phyloP scores from a whole-genome alignment of 768 basidiomycete species.

The Lactarius vividus region DNA sequence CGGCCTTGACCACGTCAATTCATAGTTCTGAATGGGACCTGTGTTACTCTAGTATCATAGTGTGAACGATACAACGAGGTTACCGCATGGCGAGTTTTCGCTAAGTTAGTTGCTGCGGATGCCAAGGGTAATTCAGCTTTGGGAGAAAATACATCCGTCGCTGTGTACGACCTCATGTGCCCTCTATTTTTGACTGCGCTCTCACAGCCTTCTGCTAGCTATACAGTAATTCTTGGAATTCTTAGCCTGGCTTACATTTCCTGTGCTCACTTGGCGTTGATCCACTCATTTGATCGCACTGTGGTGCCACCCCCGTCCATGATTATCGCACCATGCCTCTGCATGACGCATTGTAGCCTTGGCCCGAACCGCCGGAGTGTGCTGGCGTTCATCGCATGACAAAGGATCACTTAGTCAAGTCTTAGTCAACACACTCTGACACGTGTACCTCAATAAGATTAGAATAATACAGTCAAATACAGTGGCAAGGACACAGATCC shows the following conservation, averaged over 20 bases:
- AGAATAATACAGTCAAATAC: conserved; percentile 30
- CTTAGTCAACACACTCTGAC: background rate
- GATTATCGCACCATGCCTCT: background rate
- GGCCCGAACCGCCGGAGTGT: no score
- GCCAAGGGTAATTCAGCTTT: no score
- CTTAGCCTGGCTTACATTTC: background rate
- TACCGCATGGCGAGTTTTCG: background rate
- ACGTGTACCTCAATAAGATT: conserved; percentile 18
- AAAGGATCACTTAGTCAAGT: background rate
- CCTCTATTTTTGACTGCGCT: background rate
- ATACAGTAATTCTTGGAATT: background rate
- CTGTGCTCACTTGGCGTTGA: background rate
- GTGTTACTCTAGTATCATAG: background rate
- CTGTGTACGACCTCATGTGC: no score
- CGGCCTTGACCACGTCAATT: background rate
- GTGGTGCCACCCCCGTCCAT: background rate
- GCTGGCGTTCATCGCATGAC: background rate
- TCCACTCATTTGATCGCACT: background rate
- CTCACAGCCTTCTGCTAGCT: background rate
- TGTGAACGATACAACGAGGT: background rate
- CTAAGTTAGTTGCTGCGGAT: background rate
- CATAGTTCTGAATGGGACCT: no score
- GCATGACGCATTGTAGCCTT: background rate
- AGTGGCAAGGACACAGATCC: conserved; percentile 8
- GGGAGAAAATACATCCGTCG: no score